These are phyloP conservation scores for Epichloe festucae DNA, from an alignment of 2,329 filamentous ascomycete genomes.

Conservation along the genomic window DNA sequence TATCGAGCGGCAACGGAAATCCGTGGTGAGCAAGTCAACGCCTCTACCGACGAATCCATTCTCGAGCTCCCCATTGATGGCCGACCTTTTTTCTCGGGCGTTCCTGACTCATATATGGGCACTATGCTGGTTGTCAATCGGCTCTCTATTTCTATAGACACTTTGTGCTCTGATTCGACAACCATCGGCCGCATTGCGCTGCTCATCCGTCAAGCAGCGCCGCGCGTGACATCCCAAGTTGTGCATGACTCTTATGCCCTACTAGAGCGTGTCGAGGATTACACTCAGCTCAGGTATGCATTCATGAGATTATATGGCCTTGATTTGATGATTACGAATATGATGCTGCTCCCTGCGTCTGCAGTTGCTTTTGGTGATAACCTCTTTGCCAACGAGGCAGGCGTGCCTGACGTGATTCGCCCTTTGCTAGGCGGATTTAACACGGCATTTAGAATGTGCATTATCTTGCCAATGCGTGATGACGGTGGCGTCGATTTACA, in stretches of 20 bases:
- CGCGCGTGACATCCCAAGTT: slow-evolving; percentile 13
- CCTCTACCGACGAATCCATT: slow-evolving; percentile 15
- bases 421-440: slow-evolving; percentile 16
- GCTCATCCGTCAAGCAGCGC: slow-evolving; percentile 13
- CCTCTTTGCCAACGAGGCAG: slow-evolving; percentile 13
- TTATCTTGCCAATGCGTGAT: slow-evolving; percentile 16
- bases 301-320: background rate
- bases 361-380: slow-evolving; percentile 17
- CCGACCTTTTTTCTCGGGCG: slow-evolving; percentile 17
- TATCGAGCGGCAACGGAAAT: slow-evolving; percentile 18
- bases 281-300: slow-evolving; percentile 4
- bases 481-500: slow-evolving; percentile 18
- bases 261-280: slow-evolving; percentile 14
- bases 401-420: slow-evolving; percentile 15
- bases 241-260: slow-evolving; percentile 18
- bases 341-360: slow-evolving; percentile 16
- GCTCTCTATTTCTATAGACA: slow-evolving; percentile 11
- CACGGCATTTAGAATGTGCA: slow-evolving; percentile 13
- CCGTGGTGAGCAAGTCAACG: slow-evolving; percentile 7
- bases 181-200: slow-evolving; percentile 14
- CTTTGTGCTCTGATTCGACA: slow-evolving; percentile 16
- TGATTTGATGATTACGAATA: slow-evolving; percentile 18
- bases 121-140: slow-evolving; percentile 17
- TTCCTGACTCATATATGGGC: slow-evolving; percentile 18
- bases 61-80: slow-evolving; percentile 22